Evolutionary conservation across 2,329 filamentous ascomycete genomes (phyloP).

Genomic region (Claviceps cyperi): DNA sequence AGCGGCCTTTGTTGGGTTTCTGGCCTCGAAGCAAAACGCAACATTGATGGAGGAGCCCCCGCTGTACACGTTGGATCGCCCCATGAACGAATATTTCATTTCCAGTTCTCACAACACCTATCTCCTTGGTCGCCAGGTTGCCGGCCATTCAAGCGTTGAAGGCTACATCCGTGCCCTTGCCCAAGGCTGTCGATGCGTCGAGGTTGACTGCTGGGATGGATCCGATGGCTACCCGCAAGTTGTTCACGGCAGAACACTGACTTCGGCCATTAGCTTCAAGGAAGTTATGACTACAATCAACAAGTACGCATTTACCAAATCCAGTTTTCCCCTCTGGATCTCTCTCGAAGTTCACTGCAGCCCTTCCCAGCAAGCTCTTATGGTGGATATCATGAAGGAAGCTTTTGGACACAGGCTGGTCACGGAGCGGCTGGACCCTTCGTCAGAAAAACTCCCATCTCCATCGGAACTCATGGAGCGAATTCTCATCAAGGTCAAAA

Average conservation of each 20-base stretch:
- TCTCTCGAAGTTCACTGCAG: slow-evolving; percentile 94
- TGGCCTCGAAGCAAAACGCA: slow-evolving; percentile 61
- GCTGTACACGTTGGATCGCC: slow-evolving; percentile 56
- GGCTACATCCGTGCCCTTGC: slow-evolving; percentile 83
- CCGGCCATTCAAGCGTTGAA: slow-evolving; percentile 81
- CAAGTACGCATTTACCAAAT: slow-evolving; percentile 82
- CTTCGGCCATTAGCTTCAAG: slow-evolving; percentile 73
- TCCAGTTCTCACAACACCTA: slow-evolving; percentile 99
- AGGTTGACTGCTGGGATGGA: slow-evolving; percentile 98
- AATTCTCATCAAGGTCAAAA: slow-evolving; percentile 91
- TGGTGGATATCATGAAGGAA: slow-evolving; percentile 81
- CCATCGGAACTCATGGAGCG: slow-evolving; percentile 73
- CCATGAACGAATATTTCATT: slow-evolving; percentile 93
- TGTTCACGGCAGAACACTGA: slow-evolving; percentile 80
- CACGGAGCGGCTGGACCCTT: slow-evolving; percentile 56
- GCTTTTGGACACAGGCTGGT: slow-evolving; percentile 72
- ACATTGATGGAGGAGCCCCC: slow-evolving; percentile 47
- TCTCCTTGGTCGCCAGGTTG: slow-evolving; percentile 77
- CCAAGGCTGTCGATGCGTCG: slow-evolving; percentile 84
- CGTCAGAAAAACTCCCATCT: slow-evolving; percentile 57
- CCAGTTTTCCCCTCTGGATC: slow-evolving; percentile 81
- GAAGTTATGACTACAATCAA: slow-evolving; percentile 90
- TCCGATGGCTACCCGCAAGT: slow-evolving; percentile 76
- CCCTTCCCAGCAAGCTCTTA: slow-evolving; percentile 63
- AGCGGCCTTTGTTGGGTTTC: slow-evolving; percentile 61